Conservation (phyloP, 2,329 filamentous ascomycete genomes). For the Beauveria sp. region DNA sequence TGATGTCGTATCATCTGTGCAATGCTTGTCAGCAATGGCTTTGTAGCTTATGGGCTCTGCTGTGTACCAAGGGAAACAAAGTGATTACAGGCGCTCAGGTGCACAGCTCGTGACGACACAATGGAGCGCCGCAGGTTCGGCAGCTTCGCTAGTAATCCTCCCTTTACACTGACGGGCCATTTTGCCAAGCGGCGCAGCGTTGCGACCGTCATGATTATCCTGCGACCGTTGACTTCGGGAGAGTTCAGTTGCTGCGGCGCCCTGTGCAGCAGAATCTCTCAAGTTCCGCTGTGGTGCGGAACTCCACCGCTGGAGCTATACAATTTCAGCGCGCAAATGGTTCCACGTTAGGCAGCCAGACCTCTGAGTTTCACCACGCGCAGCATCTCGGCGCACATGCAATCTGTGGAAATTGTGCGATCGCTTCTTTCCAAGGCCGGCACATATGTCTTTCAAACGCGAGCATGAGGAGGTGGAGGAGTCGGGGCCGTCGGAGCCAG, state of each 20-base stretch:
- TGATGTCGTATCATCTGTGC: background rate
- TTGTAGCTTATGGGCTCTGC: background rate
- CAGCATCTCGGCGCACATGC: background rate
- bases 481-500: slow-evolving; percentile 20
- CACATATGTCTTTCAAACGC: slow-evolving; percentile 29
- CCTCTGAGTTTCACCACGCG: background rate
- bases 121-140: background rate
- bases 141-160: background rate
- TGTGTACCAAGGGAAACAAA: slow-evolving; percentile 25
- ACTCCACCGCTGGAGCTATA: background rate
- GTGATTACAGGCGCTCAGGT: slow-evolving; percentile 27
- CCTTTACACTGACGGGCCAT: background rate
- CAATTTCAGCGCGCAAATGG: background rate
- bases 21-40: background rate
- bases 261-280: background rate
- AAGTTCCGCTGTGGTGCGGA: background rate
- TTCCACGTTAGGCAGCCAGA: background rate
- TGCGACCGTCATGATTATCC: slow-evolving; percentile 25
- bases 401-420: background rate
- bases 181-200: slow-evolving; percentile 19
- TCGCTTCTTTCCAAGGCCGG: background rate
- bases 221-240: background rate
- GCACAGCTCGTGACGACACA: slow-evolving; percentile 6
- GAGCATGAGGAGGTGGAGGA: slow-evolving; percentile 24
- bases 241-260: background rate